phyloP scores from a whole-genome alignment of 1,284 basidiomycete genomes.

The Pseudozyma pruni region DNA sequence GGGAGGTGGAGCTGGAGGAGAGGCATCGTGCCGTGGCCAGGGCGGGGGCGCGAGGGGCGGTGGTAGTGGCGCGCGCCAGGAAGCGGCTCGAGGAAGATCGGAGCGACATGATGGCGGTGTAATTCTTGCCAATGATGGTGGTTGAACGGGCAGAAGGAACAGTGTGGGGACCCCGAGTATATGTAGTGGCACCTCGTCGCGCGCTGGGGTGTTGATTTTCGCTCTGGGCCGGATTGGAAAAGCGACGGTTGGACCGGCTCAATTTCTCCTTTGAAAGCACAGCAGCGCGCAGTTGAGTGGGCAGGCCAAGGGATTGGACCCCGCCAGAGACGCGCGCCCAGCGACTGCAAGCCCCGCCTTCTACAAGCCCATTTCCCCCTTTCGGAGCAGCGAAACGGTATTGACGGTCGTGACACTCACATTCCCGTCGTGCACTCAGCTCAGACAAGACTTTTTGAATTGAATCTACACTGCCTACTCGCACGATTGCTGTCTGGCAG shows the following conservation, averaged over 20 bases:
- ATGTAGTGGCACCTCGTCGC: slow-evolving; percentile 6
- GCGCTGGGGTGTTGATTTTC: background rate
- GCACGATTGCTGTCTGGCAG: too few species aligned
- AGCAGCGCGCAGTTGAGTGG: too few species aligned
- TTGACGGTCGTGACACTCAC: slow-evolving; percentile 18
- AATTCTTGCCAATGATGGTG: background rate
- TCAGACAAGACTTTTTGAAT: too few species aligned
- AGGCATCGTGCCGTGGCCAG: slow-evolving; percentile 27
- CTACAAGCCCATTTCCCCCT: too few species aligned
- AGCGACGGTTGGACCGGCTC: too few species aligned
- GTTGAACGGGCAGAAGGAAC: background rate
- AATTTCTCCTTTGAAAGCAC: too few species aligned
- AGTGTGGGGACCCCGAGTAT: slow-evolving; percentile 21
- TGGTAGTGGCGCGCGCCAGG: slow-evolving; percentile 18
- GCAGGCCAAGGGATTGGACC: slow-evolving; percentile 1
- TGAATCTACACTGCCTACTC: too few species aligned
- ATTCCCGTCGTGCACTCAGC: too few species aligned
- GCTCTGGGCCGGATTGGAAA: too few species aligned
- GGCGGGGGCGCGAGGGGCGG: slow-evolving; percentile 9
- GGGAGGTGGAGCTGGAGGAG: slow-evolving; percentile 6
- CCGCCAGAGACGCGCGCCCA: background rate
- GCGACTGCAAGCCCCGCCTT: too few species aligned
- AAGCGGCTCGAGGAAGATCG: slow-evolving; percentile 39
- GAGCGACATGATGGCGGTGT: slow-evolving; percentile 22
- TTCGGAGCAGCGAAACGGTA: slow-evolving; percentile 13